Conservation (phyloP, 2,329 filamentous ascomycete genomes). For the Cladosporium sp. region DNA sequence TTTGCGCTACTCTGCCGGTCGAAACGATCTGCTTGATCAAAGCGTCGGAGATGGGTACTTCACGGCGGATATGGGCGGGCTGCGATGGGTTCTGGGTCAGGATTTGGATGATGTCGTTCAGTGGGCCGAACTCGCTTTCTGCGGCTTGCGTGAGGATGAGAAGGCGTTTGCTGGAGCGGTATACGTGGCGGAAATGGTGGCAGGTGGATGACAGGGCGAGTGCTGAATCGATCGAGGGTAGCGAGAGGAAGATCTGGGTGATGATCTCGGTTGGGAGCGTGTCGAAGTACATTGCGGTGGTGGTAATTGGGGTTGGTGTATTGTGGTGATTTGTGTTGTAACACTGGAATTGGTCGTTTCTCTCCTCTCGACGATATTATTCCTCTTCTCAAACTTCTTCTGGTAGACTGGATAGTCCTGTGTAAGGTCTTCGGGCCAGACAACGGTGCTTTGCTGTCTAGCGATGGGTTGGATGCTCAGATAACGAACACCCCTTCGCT, state of each 20-base stretch:
- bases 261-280: slow-evolving; percentile 61
- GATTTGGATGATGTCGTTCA: slow-evolving; percentile 61
- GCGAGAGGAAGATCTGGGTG: slow-evolving; percentile 58
- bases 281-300: slow-evolving; percentile 55
- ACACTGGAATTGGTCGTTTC: neutral
- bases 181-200: slow-evolving; percentile 56
- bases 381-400: slow-evolving; percentile 10
- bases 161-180: slow-evolving; percentile 56
- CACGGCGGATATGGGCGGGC: slow-evolving; percentile 56
- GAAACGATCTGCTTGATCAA: slow-evolving; percentile 58
- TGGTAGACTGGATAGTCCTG: neutral
- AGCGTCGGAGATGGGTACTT: slow-evolving; percentile 56
- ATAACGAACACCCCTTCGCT: slow-evolving; percentile 54
- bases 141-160: slow-evolving; percentile 56
- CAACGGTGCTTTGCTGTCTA: slow-evolving; percentile 16
- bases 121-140: slow-evolving; percentile 59
- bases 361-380: slow-evolving; percentile 16
- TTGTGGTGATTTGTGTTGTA: slow-evolving; percentile 4
- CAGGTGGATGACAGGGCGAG: slow-evolving; percentile 58
- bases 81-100: slow-evolving; percentile 63
- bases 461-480: slow-evolving; percentile 37
- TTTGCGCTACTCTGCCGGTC: slow-evolving; percentile 57
- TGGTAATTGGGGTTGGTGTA: slow-evolving; percentile 27
- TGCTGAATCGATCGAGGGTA: slow-evolving; percentile 55
- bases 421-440: slow-evolving; percentile 16